phyloP scores from a whole-genome alignment of 306 rosid genomes.

The Sesbania bispinosa region DNA sequence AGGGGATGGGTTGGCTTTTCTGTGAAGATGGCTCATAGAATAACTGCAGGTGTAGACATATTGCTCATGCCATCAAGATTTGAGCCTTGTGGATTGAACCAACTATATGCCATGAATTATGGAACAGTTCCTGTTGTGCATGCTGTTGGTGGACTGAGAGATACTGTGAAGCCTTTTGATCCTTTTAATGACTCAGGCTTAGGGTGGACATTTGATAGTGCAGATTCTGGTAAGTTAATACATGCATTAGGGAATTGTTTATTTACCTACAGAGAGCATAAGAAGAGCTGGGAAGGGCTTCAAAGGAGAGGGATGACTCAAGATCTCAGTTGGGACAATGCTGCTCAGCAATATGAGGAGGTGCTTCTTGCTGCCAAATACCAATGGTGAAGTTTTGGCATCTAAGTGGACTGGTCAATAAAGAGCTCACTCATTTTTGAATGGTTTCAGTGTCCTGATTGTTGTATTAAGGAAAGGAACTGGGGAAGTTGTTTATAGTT shows the following conservation, averaged over 20 bases:
- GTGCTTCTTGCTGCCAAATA: conserved; percentile 73
- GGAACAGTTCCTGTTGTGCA: conserved; percentile 87
- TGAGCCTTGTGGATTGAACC: conserved; percentile 91
- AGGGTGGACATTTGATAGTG: conserved; percentile 81
- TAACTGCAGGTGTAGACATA: conserved; percentile 75
- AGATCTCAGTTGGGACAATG: conserved; percentile 79
- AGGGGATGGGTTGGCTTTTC: conserved; percentile 90
- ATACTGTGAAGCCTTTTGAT: conserved; percentile 68
- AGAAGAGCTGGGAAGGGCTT: conserved; percentile 86
- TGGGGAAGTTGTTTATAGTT: neutral
- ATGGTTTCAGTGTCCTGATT: neutral
- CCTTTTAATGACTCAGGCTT: conserved; percentile 61
- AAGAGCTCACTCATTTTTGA: neutral
- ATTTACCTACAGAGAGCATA: conserved; percentile 53
- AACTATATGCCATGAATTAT: conserved; percentile 80
- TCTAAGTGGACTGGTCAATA: neutral
- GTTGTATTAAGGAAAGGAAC: neutral
- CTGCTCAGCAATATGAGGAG: conserved; percentile 76
- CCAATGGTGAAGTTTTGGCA: conserved; percentile 43
- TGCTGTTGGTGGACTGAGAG: conserved; percentile 79
- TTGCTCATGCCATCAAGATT: conserved; percentile 88
- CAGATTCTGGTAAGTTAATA: conserved; percentile 52
- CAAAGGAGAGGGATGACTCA: conserved; percentile 75
- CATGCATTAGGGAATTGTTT: conserved; percentile 73
- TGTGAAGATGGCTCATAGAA: conserved; percentile 68